Base-by-base conservation (phyloP, 2,329 filamentous ascomycete species). In the Aspergillus sp. region DNA sequence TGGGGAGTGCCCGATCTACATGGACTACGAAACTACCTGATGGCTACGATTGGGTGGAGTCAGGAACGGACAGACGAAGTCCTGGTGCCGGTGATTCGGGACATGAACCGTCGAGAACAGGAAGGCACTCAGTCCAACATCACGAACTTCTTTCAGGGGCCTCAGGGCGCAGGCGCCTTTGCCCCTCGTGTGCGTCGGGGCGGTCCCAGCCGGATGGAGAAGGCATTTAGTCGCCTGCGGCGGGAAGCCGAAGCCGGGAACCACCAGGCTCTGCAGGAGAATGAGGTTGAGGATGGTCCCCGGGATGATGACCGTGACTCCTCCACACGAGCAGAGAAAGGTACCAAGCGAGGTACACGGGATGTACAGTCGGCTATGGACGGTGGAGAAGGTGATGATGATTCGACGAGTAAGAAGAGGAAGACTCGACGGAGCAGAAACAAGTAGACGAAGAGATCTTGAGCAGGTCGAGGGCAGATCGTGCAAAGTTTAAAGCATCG, bases 61-160 rank as follows among this genome's bases (percentile, higher is more conserved):
- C 87, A 88, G 69, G 93, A 97, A 71, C 81, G 91, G 6, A 97
- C 93, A 0, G 94, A 99, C 65, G 94, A 99, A 71, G 89, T 99
- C 2, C 82, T 99, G 1, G 90, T 99, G 1, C 94, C 94, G 0
- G 95, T 99, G 1, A 94, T 99, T 58, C 82, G 87, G 52, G 94
- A 99, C 65, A 96, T 99, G 89, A 97, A 97, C 68, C 83, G 85
- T 3, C 81, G 94, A 36, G 88, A 90, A 59, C 80, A 85, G 23
- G 94, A 97, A 74, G 94, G 94, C 5, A 97, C 93, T 16, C 94
- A 99, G 77, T 87, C 86, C 53, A 99, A 99, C 62, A 96, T 99
- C 59, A 99, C 94, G n/a, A 81, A 86, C 20, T 99, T 87, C 71
- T 97, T 97, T 69, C 83, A 85, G 11, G 93, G 93, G 2, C 59